Evolutionary conservation across 805 yeast species (phyloP).

Genomic region (Candida boleticola): DNA sequence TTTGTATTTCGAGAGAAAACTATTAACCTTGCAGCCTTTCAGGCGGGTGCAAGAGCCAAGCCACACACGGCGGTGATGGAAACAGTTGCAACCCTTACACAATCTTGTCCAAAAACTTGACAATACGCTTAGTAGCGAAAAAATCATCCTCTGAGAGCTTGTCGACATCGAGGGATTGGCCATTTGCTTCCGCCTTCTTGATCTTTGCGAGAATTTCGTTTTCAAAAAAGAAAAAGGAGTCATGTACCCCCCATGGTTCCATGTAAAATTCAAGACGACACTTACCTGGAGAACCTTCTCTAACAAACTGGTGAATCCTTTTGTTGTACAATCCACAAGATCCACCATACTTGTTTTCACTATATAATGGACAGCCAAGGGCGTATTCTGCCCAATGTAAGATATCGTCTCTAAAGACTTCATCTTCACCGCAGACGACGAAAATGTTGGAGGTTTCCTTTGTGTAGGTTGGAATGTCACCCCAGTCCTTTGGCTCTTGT

Average conservation of each 20-base stretch:
- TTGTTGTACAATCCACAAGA: conserved; percentile 17
- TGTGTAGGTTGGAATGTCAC: conserved; percentile 27
- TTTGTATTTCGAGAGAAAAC: no score
- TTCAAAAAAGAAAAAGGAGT: conserved; percentile 27
- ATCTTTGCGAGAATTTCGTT: conserved; percentile 13
- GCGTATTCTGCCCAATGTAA: conserved; percentile 34
- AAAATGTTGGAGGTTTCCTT: conserved; percentile 26
- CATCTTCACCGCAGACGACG: conserved; percentile 40
- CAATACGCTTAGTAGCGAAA: conserved; percentile 24
- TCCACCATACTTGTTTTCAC: conserved; percentile 22
- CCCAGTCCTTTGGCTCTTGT: conserved; percentile 28
- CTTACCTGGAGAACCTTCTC: conserved; percentile 10
- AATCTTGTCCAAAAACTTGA: conserved; percentile 22
- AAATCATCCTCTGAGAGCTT: neutral
- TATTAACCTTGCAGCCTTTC: no score
- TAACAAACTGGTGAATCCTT: conserved; percentile 20
- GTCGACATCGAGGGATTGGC: neutral
- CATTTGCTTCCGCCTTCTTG: neutral
- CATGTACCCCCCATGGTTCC: conserved; percentile 41
- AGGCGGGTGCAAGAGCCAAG: no score
- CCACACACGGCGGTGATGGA: no score
- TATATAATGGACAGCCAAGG: conserved; percentile 24
- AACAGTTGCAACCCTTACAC: no score
- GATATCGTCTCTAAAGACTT: conserved; percentile 39
- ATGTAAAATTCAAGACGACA: conserved; percentile 22